Percentiles rank a stretch among this genome's conserved stretches.
phyloP scores from a whole-genome alignment of 305 asterid genomes.

The Ajuga reptans region DNA sequence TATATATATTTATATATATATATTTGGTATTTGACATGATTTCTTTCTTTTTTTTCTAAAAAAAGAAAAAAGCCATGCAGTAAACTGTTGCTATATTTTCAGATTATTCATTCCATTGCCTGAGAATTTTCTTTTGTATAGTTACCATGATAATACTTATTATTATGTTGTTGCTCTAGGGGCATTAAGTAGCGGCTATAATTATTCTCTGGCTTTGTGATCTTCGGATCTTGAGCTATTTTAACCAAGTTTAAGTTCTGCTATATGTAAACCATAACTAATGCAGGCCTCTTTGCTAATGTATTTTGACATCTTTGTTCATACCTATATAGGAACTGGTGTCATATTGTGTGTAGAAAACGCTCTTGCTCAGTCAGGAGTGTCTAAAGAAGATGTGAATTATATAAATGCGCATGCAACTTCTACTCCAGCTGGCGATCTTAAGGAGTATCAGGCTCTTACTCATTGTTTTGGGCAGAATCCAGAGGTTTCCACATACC shows the following conservation, averaged over 20 bases:
- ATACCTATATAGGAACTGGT: conserved; percentile 46
- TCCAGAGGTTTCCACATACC: conserved; percentile 42
- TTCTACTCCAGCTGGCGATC: conserved; percentile 77
- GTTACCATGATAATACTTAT: neutral
- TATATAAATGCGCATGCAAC: conserved; percentile 89
- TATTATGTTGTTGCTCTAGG: neutral
- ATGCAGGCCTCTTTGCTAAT: neutral
- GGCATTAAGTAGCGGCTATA: neutral
- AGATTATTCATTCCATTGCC: neutral
- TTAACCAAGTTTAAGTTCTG: neutral
- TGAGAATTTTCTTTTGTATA: neutral
- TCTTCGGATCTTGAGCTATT: neutral
- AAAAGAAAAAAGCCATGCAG: neutral
- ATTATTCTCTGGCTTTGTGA: neutral
- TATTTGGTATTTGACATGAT: too few relatives aligned
- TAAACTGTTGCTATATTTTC: neutral
- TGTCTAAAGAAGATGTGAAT: conserved; percentile 64
- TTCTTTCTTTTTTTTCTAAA: too few relatives aligned
- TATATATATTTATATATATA: too few relatives aligned
- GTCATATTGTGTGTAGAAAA: conserved; percentile 65
- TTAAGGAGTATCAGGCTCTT: conserved; percentile 71
- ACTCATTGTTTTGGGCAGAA: conserved; percentile 71
- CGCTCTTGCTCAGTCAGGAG: conserved; percentile 74
- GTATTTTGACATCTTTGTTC: conserved; percentile 11
- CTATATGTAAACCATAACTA: neutral